Evolutionary conservation across 345 rosid species (phyloP).

Genomic region (Hibiscus syriacus): DNA sequence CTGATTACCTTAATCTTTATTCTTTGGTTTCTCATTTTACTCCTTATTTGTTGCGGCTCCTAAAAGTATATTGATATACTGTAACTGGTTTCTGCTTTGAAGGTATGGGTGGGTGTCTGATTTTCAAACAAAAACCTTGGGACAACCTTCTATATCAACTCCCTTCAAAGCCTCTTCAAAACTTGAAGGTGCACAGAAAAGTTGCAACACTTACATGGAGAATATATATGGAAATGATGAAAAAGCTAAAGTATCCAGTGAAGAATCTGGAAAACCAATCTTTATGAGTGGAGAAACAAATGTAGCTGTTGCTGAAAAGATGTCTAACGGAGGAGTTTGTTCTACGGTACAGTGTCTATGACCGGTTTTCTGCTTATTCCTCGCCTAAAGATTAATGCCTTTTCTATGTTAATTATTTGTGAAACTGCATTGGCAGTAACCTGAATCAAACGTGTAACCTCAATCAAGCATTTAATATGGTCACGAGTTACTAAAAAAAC

Average conservation of each 20-base stretch:
- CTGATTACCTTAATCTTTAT: too few species aligned
- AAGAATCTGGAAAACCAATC: constrained; percentile 19
- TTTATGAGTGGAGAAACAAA: constrained; percentile 23
- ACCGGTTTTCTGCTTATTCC: background rate
- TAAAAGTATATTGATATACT: background rate
- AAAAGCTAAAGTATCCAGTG: constrained; percentile 18
- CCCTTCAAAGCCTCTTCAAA: constrained; percentile 21
- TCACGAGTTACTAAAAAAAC: background rate
- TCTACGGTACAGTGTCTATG: constrained; percentile 30
- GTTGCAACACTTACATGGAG: constrained; percentile 8
- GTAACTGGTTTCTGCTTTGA: constrained; percentile 16
- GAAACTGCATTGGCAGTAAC: background rate
- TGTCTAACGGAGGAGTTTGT: constrained; percentile 21
- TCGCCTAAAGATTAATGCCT: background rate
- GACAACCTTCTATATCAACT: constrained; percentile 26
- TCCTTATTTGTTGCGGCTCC: background rate
- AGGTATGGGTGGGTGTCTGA: constrained; percentile 86
- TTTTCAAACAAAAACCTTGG: constrained; percentile 17
- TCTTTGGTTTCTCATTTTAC: too few species aligned
- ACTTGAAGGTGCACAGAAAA: constrained; percentile 23
- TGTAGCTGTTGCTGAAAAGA: constrained; percentile 22
- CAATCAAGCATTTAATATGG: background rate
- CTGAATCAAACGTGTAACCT: too few species aligned
- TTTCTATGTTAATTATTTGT: background rate
- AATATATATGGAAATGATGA: constrained; percentile 14